Evolutionary conservation across 306 rosid species (phyloP).

Genomic region (Lathyrus tuberosus): DNA sequence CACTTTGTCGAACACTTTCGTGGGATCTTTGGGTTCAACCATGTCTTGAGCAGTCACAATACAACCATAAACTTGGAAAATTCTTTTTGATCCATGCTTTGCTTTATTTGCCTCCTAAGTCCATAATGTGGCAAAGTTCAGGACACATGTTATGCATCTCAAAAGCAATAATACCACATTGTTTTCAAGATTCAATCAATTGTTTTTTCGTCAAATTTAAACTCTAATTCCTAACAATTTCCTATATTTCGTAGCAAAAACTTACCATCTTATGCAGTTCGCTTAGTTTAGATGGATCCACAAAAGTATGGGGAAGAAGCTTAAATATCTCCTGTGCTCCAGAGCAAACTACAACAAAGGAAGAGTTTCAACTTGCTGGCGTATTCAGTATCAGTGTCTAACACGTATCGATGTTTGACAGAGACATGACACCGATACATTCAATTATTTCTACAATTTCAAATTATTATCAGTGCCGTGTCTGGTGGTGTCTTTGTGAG

Average conservation of each 20-base stretch:
- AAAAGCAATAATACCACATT: constrained; percentile 22
- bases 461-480: neutral
- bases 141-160: constrained; percentile 22
- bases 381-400: no score
- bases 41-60: constrained; percentile 75
- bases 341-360: constrained; percentile 66
- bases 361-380: constrained; percentile 12
- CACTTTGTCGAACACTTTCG: constrained; percentile 73
- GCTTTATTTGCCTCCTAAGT: constrained; percentile 58
- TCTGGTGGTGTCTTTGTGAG: neutral
- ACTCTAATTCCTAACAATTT: constrained; percentile 11
- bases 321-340: constrained; percentile 92
- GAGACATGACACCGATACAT: neutral
- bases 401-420: neutral
- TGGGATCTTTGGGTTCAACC: constrained; percentile 68
- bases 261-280: constrained; percentile 62
- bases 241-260: constrained; percentile 1
- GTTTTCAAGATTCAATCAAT: constrained; percentile 15
- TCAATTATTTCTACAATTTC: neutral
- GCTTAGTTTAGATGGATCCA: constrained; percentile 68
- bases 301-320: constrained; percentile 90
- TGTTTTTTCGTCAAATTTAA: constrained; percentile 8
- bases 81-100: constrained; percentile 63
- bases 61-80: constrained; percentile 87
- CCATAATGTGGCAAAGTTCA: constrained; percentile 20